Base-by-base conservation (phyloP, 192 early-diverging fungal genomes). In the Podila clonocystis region DNA sequence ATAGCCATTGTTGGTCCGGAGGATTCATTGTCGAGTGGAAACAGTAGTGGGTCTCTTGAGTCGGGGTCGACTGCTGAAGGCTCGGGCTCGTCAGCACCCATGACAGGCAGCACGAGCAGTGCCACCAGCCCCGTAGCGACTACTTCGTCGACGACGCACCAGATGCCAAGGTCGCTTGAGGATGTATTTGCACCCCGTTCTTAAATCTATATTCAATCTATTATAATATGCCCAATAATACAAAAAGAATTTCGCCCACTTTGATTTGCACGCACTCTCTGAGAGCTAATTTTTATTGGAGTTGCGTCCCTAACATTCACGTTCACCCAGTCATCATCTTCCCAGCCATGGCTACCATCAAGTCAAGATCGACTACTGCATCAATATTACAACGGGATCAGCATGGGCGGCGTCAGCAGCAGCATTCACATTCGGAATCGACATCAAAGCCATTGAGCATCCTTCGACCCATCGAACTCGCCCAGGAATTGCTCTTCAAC, bases 401-500 rank as follows among this genome's bases (percentile, higher is more conserved):
- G 9, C 58, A 29, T 20, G 24, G 26, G 17, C 62, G 9, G 19
- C 62, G 33, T 13, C 38, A 28, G 28, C 31, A 26, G 20, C 52
- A 6, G 12, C 19, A 55, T 55, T n/a, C 52, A 24, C 24, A 6
- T 20, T 24, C 22, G 17, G n/a, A 55, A 24, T 22, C 52, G 24
- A 4, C 52, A 55, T 55, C 52, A 24, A n/a, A 55, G 12, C 5
- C 70, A 4, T 36, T 79, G 2, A 72, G 70, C 60, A 34, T 68
- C 22, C 33, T 72, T 49, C 76, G 70, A 24, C 76, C 76, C 30
- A 50, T 79, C 19, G 52, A 72, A 9, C 45, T 79, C 0, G 65
- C 67, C n/a, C 31, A 60, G 1, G 64, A 79, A 22, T 57, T 90
- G 22, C 48, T 89, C 17, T 50, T 69, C 34, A 83, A 90, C 65